A percentile compares a stretch with the other conserved stretches of the same genome.
These are phyloP conservation scores for Stemphylium vesicarium DNA, from an alignment of 2,329 filamentous ascomycete genomes.

Conservation along the genomic window DNA sequence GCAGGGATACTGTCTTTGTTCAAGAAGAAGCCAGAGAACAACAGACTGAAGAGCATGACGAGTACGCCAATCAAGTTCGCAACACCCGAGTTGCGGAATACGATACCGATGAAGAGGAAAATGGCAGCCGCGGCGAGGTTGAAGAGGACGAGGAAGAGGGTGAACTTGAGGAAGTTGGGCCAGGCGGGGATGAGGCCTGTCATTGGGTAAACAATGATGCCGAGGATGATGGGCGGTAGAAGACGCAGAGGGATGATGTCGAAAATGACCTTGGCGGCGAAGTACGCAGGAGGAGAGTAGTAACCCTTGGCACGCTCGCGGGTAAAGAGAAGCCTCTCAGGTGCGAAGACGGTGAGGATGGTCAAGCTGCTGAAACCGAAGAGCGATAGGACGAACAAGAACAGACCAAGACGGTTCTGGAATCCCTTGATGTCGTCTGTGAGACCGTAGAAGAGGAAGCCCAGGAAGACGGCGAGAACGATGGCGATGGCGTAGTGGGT, in stretches of 20 bases:
- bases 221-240: constrained; percentile 93
- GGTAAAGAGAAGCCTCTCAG: constrained; percentile 88
- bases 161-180: constrained; percentile 86
- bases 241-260: constrained; percentile 95
- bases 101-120: constrained; percentile 93
- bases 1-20: constrained; percentile 93
- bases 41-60: constrained; percentile 95
- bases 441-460: constrained; percentile 93
- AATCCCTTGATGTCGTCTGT: constrained; percentile 97
- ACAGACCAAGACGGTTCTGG: constrained; percentile 94
- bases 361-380: constrained; percentile 98
- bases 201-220: constrained; percentile 97
- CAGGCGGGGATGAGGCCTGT: constrained; percentile 85
- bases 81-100: constrained; percentile 89
- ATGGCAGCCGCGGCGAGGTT: constrained; percentile 93
- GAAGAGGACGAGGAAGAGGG: constrained; percentile 91
- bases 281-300: constrained; percentile 93
- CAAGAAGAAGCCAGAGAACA: constrained; percentile 91
- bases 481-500: constrained; percentile 98
- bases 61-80: constrained; percentile 93
- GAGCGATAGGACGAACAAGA: constrained; percentile 94
- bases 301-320: constrained; percentile 96
- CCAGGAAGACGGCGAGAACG: constrained; percentile 88
- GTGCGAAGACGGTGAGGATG: constrained; percentile 89
- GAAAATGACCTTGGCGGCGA: constrained; percentile 95